Evolutionary conservation across 2,329 filamentous ascomycete genomes (phyloP), one percentile per base, ranked within the genome.

Genomic region (Sphaerulina vaccinii): DNA sequence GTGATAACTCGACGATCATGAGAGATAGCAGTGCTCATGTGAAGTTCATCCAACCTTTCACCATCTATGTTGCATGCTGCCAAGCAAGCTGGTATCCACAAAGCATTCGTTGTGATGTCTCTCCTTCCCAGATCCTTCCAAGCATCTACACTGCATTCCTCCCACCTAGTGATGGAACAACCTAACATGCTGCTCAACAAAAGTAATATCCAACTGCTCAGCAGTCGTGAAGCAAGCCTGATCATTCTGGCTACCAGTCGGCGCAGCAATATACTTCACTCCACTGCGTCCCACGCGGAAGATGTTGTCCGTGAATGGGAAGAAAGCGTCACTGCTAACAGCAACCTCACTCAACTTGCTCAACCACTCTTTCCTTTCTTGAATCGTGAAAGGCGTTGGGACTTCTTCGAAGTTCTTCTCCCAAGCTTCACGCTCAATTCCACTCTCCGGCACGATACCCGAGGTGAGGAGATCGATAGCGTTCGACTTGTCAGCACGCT

Each of bases 251-350:
- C 87, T 96, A 52, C 93, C 93, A 44, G 83, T 87, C 8, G 93
- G 93, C 33, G 92, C 92, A 49, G 93, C 92, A 66, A 97, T 89
- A 77, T 96, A 99, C 78, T 95, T 97, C 68, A 84, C 90, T 43
- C 93, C 93, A 18, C 90, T 95, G 65, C 90, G 82, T 57, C 83
- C 84, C 45, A 90, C 88, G 61, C 93, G 85, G 83, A 95, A 96
- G 60, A 99, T 87, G 66, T 99, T 99, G 79, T 99, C 93, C 67
- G 90, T 89, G 75, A 99, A 99, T 62, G 93, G 93, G 83, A 99
- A 99, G 74, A 99, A 99, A 60, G 93, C 93, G 72, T 99, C 93
- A 59, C 89, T 95, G 47, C 89, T 95, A 49, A 96, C 83, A 49
- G 86, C 90, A 24, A 99, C 93, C 47, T 88, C 80, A 56, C 78